Base-by-base conservation (phyloP, 108 stramenopile genomes). In the Conticribra guillardii region DNA sequence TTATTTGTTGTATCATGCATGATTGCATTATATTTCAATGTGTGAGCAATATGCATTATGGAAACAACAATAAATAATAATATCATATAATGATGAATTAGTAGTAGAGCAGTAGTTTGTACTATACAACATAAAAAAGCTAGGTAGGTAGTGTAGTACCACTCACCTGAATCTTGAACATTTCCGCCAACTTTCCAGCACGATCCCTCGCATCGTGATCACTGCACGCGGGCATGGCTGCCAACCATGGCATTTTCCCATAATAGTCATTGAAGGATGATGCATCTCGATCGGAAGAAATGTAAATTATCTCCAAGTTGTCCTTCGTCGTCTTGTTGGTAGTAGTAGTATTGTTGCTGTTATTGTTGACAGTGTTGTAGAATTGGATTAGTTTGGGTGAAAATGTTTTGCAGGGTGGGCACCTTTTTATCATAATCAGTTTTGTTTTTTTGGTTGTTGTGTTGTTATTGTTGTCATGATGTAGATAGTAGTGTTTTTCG, bases 241-340 rank as follows among this genome's bases (percentile, higher is more conserved):
- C 68, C 65, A 89, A 47, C 82, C 86, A 93, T 0, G 92, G 92
- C 92, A 90, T 93, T 53, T 83, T 87, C 16, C 47, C 58, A 75
- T 74, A 82, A 49, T 92, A 92, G 30, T 58, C 84, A 44, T 76
- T 70, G 64, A 92, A 89, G 3, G 82, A 64, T 24, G 67, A 47
- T 30, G 79, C 55, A 23, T 75, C 73, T 23, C 75, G 54, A 81
- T 92, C 91, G 26, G 85, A 86, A n/a, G 82, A 83, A 41, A 92
- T 51, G 41, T 81, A 89, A 48, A 92, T 65, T 49, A 91, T 79
- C 51, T 91, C 88, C 16, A 91, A 47, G 18, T 85, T 82, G 30
- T 63, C 59, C 8, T n/a, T n/a, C n/a, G n/a, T n/a, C n/a, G n/a
- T n/a, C n/a, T n/a, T n/a, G n/a, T n/a, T n/a, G n/a, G n/a, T n/a